Evolutionary conservation across 2,329 filamentous ascomycete species (phyloP).

Genomic region (Fusarium ambrosium): DNA sequence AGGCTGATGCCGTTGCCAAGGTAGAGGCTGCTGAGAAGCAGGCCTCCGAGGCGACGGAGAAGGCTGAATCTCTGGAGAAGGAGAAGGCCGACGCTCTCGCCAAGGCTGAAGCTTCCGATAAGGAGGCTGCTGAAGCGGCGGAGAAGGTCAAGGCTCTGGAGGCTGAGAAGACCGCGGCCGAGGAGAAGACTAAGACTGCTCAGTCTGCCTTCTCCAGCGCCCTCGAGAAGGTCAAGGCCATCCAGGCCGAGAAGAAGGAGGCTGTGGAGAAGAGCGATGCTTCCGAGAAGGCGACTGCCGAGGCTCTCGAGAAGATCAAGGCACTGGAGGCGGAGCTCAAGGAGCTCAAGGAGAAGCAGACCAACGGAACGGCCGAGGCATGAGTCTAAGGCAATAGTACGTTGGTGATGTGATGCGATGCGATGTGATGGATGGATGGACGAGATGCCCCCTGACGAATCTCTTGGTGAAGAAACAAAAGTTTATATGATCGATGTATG

Average conservation of each 20-base stretch:
- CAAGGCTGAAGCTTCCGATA: slow-evolving; percentile 16
- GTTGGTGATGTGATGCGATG: slow-evolving; percentile 11
- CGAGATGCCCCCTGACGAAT: background rate
- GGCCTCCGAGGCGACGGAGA: slow-evolving; percentile 17
- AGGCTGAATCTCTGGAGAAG: slow-evolving; percentile 30
- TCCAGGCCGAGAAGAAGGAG: slow-evolving; percentile 19
- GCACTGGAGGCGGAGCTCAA: slow-evolving; percentile 20
- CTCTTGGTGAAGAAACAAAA: slow-evolving; percentile 29
- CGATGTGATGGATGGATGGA: slow-evolving; percentile 4
- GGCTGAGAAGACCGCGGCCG: slow-evolving; percentile 14
- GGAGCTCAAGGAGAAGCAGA: slow-evolving; percentile 35
- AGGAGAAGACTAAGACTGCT: slow-evolving; percentile 35
- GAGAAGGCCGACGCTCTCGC: slow-evolving; percentile 29
- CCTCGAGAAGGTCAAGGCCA: slow-evolving; percentile 18
- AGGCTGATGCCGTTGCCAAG: slow-evolving; percentile 22
- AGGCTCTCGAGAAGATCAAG: slow-evolving; percentile 14
- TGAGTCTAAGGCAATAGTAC: slow-evolving; percentile 26
- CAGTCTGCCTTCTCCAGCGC: slow-evolving; percentile 28
- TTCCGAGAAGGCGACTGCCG: slow-evolving; percentile 31
- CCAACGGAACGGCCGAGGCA: slow-evolving; percentile 37
- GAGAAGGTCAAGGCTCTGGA: slow-evolving; percentile 35
- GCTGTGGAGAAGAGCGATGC: slow-evolving; percentile 16
- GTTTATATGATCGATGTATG: slow-evolving; percentile 40
- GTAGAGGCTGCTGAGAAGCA: slow-evolving; percentile 24
- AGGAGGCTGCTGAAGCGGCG: slow-evolving; percentile 30